These are phyloP conservation scores for Rhizophora mangle DNA, from an alignment of 345 rosid species.

Conservation along the genomic window DNA sequence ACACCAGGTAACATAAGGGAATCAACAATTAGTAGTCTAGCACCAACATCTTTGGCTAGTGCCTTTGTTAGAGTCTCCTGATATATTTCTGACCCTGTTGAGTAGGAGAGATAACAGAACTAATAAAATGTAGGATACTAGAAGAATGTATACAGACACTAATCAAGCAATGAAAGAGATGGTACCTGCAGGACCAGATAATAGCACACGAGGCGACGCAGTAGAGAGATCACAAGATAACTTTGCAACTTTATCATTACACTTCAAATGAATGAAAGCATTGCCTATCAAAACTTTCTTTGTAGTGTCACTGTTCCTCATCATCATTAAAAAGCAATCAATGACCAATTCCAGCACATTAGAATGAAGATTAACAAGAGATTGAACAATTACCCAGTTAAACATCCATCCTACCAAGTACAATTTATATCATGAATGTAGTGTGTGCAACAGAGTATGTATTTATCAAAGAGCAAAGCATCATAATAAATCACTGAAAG, in stretches of 20 bases:
- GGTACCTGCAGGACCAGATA: slow-evolving; percentile 95
- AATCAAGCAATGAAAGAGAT: neutral
- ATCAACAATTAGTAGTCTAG: slow-evolving; percentile 73
- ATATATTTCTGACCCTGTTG: slow-evolving; percentile 89
- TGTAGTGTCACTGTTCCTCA: slow-evolving; percentile 64
- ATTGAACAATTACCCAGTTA: neutral
- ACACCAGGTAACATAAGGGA: slow-evolving; percentile 94
- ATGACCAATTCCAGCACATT: neutral
- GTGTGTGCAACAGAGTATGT: neutral
- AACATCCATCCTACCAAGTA: neutral
- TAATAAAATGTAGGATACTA: neutral
- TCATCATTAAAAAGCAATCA: neutral
- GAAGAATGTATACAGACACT: neutral
- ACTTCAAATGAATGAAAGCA: slow-evolving; percentile 75
- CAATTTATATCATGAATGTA: neutral
- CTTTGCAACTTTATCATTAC: slow-evolving; percentile 58
- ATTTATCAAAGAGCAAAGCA: neutral
- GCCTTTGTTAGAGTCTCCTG: slow-evolving; percentile 90
- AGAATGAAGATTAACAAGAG: neutral
- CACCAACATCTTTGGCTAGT: slow-evolving; percentile 82
- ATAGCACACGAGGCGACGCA: slow-evolving; percentile 74
- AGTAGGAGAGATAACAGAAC: no score
- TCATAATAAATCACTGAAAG: neutral
- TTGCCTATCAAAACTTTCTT: slow-evolving; percentile 78
- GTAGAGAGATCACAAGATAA: slow-evolving; percentile 70